Evolutionary conservation across 2,329 filamentous ascomycete genomes (phyloP).

Genomic region (Botrytis squamosa): DNA sequence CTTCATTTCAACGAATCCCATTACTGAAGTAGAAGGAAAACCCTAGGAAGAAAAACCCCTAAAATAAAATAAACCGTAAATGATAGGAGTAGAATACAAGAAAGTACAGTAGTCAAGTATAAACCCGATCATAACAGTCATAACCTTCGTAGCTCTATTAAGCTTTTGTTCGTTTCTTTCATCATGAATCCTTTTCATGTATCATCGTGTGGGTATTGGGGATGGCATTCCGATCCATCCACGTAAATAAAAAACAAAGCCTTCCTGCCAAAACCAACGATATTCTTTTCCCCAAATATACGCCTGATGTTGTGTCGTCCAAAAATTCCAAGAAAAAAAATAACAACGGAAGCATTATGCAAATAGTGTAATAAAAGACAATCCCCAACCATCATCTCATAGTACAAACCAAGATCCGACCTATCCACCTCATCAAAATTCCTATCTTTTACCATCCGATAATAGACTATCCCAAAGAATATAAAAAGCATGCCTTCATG

Average conservation of each 20-base stretch:
- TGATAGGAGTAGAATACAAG: conserved; percentile 23
- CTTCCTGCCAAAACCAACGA: conserved; percentile 3
- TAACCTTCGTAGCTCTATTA: conserved; percentile 21
- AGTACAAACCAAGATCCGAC: conserved; percentile 20
- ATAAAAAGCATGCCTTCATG: conserved; percentile 17
- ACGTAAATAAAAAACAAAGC: background rate
- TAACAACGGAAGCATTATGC: conserved; percentile 17
- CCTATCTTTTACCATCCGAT: conserved; percentile 12
- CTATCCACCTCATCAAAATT: conserved; percentile 6
- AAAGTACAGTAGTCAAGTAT: conserved; percentile 20
- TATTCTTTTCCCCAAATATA: conserved; percentile 9
- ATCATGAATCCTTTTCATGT: conserved; percentile 1
- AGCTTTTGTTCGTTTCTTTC: conserved; percentile 18
- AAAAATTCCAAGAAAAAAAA: background rate
- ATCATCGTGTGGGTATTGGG: conserved; percentile 2
- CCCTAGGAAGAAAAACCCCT: background rate
- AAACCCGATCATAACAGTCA: conserved; percentile 21
- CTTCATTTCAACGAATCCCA: background rate
- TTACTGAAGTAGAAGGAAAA: background rate
- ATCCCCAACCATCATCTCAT: conserved; percentile 17
- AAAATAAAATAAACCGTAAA: conserved; percentile 11
- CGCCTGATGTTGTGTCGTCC: conserved; percentile 6
- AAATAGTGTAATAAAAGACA: conserved; percentile 6
- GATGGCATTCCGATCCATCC: background rate
- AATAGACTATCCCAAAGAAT: conserved; percentile 21